Percentiles rank a stretch among this genome's conserved stretches.
phyloP scores from a whole-genome alignment of 176 grass and related monocot species.

The Carex pumila region DNA sequence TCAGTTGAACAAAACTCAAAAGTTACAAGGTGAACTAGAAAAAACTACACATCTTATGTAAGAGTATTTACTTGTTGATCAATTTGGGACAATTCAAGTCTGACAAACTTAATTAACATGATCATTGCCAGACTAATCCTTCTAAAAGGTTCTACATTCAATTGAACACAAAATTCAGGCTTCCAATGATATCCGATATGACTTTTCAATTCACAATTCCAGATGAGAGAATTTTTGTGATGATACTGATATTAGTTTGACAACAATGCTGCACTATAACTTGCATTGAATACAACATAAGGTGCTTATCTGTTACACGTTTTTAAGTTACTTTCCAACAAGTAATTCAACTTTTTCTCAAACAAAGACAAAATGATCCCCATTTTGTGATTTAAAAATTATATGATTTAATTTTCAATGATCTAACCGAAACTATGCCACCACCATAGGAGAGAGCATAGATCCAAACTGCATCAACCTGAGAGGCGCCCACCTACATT shows the following conservation, averaged over 20 bases:
- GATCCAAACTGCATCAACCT: constrained; percentile 57
- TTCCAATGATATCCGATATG: neutral
- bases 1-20: neutral
- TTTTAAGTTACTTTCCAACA: neutral
- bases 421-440: constrained; percentile 85
- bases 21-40: neutral
- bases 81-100: neutral
- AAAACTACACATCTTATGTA: neutral
- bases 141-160: neutral
- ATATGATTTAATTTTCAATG: neutral
- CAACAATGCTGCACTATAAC: neutral
- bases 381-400: neutral
- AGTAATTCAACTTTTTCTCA: neutral
- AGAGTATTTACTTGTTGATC: too few relatives aligned
- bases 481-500: constrained; percentile 34
- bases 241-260: neutral
- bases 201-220: neutral
- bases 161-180: neutral
- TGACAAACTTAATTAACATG: neutral
- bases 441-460: constrained; percentile 84
- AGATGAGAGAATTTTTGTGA: neutral
- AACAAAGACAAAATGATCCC: neutral
- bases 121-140: neutral
- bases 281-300: too few relatives aligned
- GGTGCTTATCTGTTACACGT: neutral